Evolutionary conservation across 345 rosid genomes (phyloP).

Genomic region (Hibiscus trionum): DNA sequence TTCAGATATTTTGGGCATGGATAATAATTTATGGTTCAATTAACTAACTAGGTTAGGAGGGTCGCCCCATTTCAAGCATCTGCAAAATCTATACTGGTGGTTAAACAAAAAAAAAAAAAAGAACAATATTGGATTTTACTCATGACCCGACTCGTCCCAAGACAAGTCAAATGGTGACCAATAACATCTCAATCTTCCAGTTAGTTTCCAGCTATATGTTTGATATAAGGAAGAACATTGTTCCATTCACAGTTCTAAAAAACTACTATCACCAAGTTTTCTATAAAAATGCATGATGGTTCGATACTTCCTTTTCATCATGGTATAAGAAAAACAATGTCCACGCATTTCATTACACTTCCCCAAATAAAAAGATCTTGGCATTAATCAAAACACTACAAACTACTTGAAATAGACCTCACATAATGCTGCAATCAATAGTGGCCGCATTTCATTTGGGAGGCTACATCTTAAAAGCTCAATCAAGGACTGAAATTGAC

Average conservation of each 20-base stretch:
- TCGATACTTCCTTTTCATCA: too few species aligned
- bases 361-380: neutral
- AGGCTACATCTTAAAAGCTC: neutral
- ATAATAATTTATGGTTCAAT: neutral
- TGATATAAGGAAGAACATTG: conserved; percentile 6
- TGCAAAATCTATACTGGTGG: too few species aligned
- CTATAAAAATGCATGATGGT: too few species aligned
- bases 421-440: neutral
- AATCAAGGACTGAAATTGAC: neutral
- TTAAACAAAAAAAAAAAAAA: too few species aligned
- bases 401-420: neutral
- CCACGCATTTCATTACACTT: neutral
- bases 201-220: too few species aligned
- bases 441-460: neutral
- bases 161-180: too few species aligned
- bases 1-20: neutral
- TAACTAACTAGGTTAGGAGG: too few species aligned
- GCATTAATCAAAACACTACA: neutral
- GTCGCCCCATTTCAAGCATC: too few species aligned
- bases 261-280: neutral
- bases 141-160: too few species aligned
- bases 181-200: too few species aligned
- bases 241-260: neutral
- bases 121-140: too few species aligned
- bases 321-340: too few species aligned